Evolutionary conservation across 306 rosid genomes (phyloP).

Genomic region (Trifolium pratense): DNA sequence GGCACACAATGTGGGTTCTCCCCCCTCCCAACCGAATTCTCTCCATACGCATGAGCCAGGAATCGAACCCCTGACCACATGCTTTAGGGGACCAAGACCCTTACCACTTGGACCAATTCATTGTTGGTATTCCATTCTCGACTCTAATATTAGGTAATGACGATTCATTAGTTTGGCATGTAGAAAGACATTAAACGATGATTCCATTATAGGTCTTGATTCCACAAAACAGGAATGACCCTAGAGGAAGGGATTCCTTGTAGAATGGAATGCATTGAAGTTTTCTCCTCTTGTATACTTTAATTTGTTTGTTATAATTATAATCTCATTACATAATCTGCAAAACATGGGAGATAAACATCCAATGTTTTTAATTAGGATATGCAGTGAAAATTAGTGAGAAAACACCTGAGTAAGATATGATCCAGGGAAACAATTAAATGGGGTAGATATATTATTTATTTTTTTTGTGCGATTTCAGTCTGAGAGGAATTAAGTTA

Average conservation of each 20-base stretch:
- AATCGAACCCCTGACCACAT: no score
- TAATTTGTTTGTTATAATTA: not conserved
- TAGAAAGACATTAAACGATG: slow-evolving; percentile 13
- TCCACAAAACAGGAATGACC: slow-evolving; percentile 5
- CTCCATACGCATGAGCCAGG: no score
- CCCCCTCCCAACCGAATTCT: no score
- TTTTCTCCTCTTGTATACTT: not conserved
- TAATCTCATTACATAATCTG: not conserved
- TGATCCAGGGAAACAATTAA: no score
- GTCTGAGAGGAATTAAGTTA: slow-evolving; percentile 3
- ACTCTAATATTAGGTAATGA: not conserved
- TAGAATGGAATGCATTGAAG: slow-evolving; percentile 11
- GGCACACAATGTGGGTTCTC: no score
- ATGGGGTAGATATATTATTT: no score
- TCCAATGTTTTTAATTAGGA: not conserved
- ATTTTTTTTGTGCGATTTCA: not conserved
- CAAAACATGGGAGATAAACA: not conserved
- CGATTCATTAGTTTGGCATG: slow-evolving; percentile 16
- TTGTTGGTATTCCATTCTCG: slow-evolving; percentile 14
- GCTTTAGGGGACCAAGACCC: no score
- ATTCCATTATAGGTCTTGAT: slow-evolving; percentile 16
- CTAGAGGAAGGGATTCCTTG: slow-evolving; percentile 9
- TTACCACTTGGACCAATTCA: no score
- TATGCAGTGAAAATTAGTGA: not conserved
- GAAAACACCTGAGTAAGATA: not conserved